A percentile compares a stretch with the other conserved stretches of the same genome.
Evolutionary conservation across 2,329 filamentous ascomycete genomes (phyloP).

Genomic region (Grosmannia huntii): DNA sequence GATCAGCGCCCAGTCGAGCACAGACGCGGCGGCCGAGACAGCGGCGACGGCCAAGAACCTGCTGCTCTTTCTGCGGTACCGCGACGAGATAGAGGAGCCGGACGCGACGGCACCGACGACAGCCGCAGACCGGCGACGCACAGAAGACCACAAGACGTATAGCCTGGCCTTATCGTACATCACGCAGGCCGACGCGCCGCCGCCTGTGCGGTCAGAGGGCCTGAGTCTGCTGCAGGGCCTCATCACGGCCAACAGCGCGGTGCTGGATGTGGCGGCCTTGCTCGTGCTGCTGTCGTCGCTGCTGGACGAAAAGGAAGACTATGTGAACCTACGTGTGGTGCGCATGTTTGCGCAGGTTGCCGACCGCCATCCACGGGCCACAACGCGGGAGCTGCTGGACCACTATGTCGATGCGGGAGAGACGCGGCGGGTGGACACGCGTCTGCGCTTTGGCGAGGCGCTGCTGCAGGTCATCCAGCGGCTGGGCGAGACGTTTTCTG

Average conservation of each 20-base stretch:
- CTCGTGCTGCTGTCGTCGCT: conserved; percentile 52
- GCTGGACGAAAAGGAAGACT: conserved; percentile 55
- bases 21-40: conserved; percentile 19
- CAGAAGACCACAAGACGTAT: conserved; percentile 50
- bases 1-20: conserved; percentile 22
- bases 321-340: conserved; percentile 56
- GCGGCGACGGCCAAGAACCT: conserved; percentile 42
- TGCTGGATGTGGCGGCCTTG: conserved; percentile 54
- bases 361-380: conserved; percentile 47
- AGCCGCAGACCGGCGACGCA: conserved; percentile 31
- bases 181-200: conserved; percentile 45
- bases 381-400: conserved; percentile 49
- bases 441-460: conserved; percentile 57
- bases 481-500: conserved; percentile 41
- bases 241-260: conserved; percentile 38
- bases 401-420: conserved; percentile 54
- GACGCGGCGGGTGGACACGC: conserved; percentile 43
- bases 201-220: conserved; percentile 54
- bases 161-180: conserved; percentile 52
- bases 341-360: conserved; percentile 51
- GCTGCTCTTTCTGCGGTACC: conserved; percentile 40
- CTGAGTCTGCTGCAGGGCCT: conserved; percentile 46
- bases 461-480: conserved; percentile 51
- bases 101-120: conserved; percentile 13
- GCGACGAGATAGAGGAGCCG: conserved; percentile 37